phyloP scores from a whole-genome alignment of 2,329 filamentous ascomycete species.

The Xylariaceae sp. region DNA sequence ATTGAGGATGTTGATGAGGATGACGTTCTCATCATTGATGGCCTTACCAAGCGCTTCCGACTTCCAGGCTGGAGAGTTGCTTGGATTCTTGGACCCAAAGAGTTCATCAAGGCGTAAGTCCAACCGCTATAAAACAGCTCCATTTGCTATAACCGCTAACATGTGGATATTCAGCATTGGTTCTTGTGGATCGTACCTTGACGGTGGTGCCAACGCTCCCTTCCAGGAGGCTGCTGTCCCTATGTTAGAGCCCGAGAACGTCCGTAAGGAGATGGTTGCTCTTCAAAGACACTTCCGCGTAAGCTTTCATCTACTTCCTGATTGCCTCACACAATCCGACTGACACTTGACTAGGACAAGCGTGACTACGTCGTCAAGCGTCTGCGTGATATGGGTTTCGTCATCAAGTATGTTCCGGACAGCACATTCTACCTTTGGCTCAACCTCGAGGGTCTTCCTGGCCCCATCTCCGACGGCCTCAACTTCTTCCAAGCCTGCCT shows the following conservation, averaged over 20 bases:
- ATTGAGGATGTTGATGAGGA: slow-evolving; percentile 85
- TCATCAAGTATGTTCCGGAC: slow-evolving; percentile 78
- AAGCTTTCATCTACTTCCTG: slow-evolving; percentile 23
- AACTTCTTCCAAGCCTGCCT: slow-evolving; percentile 97
- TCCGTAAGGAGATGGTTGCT: slow-evolving; percentile 81
- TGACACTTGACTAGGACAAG: slow-evolving; percentile 56
- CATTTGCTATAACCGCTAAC: background rate
- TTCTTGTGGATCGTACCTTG: slow-evolving; percentile 88
- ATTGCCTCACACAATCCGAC: background rate
- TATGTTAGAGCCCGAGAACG: slow-evolving; percentile 84
- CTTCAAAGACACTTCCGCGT: slow-evolving; percentile 81
- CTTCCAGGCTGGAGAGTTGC: slow-evolving; percentile 95
- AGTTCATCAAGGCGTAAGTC: slow-evolving; percentile 79
- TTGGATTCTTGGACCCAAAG: slow-evolving; percentile 93
- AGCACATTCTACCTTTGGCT: slow-evolving; percentile 90
- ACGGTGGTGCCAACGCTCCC: slow-evolving; percentile 89
- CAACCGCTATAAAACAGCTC: background rate
- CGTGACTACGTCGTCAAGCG: slow-evolving; percentile 84
- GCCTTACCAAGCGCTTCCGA: slow-evolving; percentile 93
- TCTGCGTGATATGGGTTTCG: slow-evolving; percentile 81
- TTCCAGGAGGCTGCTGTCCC: slow-evolving; percentile 91
- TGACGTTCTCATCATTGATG: slow-evolving; percentile 91
- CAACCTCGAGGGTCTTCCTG: slow-evolving; percentile 64
- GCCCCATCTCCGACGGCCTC: slow-evolving; percentile 83
- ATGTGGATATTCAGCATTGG: slow-evolving; percentile 54